Evolutionary conservation across 2,329 filamentous ascomycete genomes (phyloP), one percentile per base, ranked within the genome.

Genomic region (Arthrobotrys iridis): DNA sequence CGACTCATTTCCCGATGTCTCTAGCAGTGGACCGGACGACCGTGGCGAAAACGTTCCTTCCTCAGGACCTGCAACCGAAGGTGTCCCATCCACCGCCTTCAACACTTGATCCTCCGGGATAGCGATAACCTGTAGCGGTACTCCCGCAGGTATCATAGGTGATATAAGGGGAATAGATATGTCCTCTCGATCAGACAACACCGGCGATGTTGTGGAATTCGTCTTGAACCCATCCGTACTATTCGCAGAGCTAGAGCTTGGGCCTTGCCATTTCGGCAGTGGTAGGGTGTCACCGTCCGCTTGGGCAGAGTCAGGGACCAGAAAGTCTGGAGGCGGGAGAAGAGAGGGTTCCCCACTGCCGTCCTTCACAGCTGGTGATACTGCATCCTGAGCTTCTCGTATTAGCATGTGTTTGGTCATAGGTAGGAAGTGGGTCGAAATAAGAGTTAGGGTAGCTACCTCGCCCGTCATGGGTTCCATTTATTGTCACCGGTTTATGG

Each of bases 271-370:
- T 50, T 52, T 68, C 26, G 55, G 62, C 13, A 63, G 13, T 15
- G 37, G 22, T 15, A 37, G 18, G 24, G 11, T 46, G n/a, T 28
- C 13, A 13, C 22, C 50, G 43, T 68, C 57, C 6, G 48, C 35
- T 1, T 45, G 43, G 18, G 20, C 43, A 7, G 46, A 41, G 28
- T 75, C 71, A 20, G 71, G 71, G 11, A 75, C 41, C 11, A 75
- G 41, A n/a, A 75, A 75, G 26, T 75, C 71, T 10, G 71, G 71
- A 40, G 71, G 71, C n/a, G 71, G 71, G 11, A 75, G 71, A 20
- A 75, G 63, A 13, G 48, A 55, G 3, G 71, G 46, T 33, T 62
- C 71, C 40, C 37, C 67, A 30, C 50, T 30, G 28, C 20, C 52
- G 43, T 43, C 45, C 28, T 68, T 75, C 7, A 57, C 46, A n/a